A percentile compares a stretch with the other conserved stretches of the same genome.
Evolutionary conservation across 176 grass and related monocot genomes (phyloP).

Genomic region (Neostapfia colusana): DNA sequence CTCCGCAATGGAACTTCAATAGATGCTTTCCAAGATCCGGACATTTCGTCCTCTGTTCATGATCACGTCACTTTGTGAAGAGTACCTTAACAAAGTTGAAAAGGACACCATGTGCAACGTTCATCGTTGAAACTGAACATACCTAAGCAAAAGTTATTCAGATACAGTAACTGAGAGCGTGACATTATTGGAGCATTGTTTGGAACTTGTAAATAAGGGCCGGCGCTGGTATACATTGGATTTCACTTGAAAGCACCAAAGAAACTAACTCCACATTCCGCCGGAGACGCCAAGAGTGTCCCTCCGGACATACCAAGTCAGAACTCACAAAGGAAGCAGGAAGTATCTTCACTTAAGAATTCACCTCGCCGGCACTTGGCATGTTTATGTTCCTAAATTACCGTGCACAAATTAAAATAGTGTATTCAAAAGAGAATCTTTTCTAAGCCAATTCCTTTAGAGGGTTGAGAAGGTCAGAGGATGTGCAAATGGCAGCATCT

Average conservation of each 20-base stretch:
- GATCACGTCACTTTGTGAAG: conserved; percentile 25
- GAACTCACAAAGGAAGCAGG: not conserved
- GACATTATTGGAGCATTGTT: conserved; percentile 7
- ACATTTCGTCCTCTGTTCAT: not conserved
- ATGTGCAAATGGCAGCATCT: conserved; percentile 1
- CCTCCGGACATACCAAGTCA: conserved; percentile 43
- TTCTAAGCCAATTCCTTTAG: not conserved
- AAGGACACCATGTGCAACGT: conserved; percentile 2
- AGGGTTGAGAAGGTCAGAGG: not conserved
- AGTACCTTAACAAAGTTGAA: not conserved
- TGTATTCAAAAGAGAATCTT: not conserved
- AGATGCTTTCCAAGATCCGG: conserved; percentile 7
- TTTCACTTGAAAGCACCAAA: not conserved
- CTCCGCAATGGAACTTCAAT: conserved; percentile 15
- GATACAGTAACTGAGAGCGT: not conserved
- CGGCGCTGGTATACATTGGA: conserved; percentile 23
- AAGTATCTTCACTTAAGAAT: conserved; percentile 19
- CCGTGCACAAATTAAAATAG: not conserved
- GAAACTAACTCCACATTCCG: not conserved
- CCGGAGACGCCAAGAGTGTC: conserved; percentile 25
- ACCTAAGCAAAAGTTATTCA: conserved; percentile 37
- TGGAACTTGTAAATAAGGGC: not conserved
- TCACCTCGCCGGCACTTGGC: not conserved
- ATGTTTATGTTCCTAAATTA: conserved; percentile 2
- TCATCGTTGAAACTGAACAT: conserved; percentile 22